phyloP scores from a whole-genome alignment of 2,329 filamentous ascomycete genomes.

The Claviceps maximensis region DNA sequence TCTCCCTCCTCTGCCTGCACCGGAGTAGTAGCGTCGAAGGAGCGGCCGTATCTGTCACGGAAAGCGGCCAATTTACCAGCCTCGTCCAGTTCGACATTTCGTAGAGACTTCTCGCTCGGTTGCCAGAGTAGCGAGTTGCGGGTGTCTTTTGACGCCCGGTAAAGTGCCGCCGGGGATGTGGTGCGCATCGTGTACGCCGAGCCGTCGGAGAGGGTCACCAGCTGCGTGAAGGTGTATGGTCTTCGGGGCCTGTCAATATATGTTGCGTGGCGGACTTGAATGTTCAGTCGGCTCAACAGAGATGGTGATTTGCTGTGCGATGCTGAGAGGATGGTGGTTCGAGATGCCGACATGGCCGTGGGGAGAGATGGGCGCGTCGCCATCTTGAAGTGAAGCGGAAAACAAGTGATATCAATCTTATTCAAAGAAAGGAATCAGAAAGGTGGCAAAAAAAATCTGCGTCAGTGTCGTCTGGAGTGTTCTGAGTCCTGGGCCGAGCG shows the following conservation, averaged over 20 bases:
- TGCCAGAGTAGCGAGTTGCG: slow-evolving; percentile 89
- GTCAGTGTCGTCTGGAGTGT: background rate
- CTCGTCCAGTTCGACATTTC: slow-evolving; percentile 90
- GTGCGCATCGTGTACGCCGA: slow-evolving; percentile 70
- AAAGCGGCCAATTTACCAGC: slow-evolving; percentile 82
- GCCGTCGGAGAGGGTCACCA: slow-evolving; percentile 85
- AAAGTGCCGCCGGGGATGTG: slow-evolving; percentile 52
- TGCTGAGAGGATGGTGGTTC: slow-evolving; percentile 11
- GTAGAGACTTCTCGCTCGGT: slow-evolving; percentile 63
- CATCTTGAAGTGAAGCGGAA: slow-evolving; percentile 11
- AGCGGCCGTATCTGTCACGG: slow-evolving; percentile 67
- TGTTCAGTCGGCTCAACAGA: slow-evolving; percentile 15
- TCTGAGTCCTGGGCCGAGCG: background rate
- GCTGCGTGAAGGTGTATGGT: slow-evolving; percentile 94
- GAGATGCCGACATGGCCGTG: slow-evolving; percentile 17
- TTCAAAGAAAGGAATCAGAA: background rate
- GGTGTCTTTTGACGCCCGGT: slow-evolving; percentile 61
- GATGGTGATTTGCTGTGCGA: slow-evolving; percentile 14
- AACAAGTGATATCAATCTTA: background rate
- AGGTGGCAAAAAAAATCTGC: background rate
- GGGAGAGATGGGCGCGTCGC: slow-evolving; percentile 16
- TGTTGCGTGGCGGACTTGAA: slow-evolving; percentile 65
- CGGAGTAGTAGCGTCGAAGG: slow-evolving; percentile 54
- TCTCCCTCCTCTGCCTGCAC: slow-evolving; percentile 17
- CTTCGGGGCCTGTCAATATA: slow-evolving; percentile 79